phyloP scores from a whole-genome alignment of 495 filamentous ascomycete species.

The Lichina pygmaea region DNA sequence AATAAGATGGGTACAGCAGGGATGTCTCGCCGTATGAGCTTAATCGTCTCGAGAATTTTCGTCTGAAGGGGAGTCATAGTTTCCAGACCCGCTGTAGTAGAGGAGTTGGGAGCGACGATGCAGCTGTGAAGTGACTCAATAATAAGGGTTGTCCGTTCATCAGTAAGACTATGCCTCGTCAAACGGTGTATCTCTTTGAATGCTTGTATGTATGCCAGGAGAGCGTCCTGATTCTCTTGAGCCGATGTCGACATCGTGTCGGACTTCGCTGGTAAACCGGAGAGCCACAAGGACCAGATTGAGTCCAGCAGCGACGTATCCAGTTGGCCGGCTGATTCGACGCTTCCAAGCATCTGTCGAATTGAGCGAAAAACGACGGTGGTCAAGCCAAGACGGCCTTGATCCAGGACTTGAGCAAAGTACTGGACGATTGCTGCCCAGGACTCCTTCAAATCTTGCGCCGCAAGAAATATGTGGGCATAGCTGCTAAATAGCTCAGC shows the following conservation, averaged over 20 bases:
- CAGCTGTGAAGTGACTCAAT: slow-evolving; percentile 28
- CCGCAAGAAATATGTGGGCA: slow-evolving; percentile 28
- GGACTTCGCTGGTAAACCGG: slow-evolving; percentile 25
- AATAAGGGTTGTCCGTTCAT: slow-evolving; percentile 26
- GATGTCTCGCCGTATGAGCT: slow-evolving; percentile 40
- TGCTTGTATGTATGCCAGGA: slow-evolving; percentile 50
- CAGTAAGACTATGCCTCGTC: slow-evolving; percentile 33
- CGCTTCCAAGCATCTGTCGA: slow-evolving; percentile 34
- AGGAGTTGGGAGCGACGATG: slow-evolving; percentile 40
- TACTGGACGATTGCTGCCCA: slow-evolving; percentile 45
- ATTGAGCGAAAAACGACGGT: slow-evolving; percentile 44
- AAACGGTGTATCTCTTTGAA: slow-evolving; percentile 60
- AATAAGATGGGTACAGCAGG: slow-evolving; percentile 37
- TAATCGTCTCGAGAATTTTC: slow-evolving; percentile 43
- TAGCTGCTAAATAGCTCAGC: slow-evolving; percentile 41
- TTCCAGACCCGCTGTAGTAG: slow-evolving; percentile 55
- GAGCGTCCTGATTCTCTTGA: slow-evolving; percentile 42
- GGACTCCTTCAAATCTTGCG: slow-evolving; percentile 28
- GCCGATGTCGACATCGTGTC: slow-evolving; percentile 16
- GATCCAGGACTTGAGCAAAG: slow-evolving; percentile 29
- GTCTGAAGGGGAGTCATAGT: slow-evolving; percentile 53
- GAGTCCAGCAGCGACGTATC: slow-evolving; percentile 28
- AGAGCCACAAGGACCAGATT: slow-evolving; percentile 49
- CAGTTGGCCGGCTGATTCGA: slow-evolving; percentile 17
- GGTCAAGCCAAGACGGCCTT: slow-evolving; percentile 37